Evolutionary conservation across 2,329 filamentous ascomycete genomes (phyloP).

Genomic region (Hymenoscyphus fructigenus): DNA sequence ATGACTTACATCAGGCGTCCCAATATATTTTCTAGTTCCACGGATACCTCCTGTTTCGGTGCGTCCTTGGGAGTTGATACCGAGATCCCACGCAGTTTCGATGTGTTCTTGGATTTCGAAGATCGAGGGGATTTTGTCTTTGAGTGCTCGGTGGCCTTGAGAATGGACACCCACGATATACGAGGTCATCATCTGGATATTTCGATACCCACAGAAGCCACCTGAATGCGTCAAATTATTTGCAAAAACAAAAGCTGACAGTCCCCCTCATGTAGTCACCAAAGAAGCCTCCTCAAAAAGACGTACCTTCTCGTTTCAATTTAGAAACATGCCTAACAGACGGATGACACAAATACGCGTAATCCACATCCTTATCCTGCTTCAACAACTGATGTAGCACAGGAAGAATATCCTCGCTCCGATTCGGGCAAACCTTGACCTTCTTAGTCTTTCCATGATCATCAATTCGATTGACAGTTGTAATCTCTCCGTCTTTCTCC

Average conservation of each 20-base stretch:
- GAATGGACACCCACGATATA: conserved; percentile 64
- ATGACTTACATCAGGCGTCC: conserved; percentile 73
- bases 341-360: conserved; percentile 78
- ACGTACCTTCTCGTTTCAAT: conserved; percentile 65
- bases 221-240: conserved; percentile 45
- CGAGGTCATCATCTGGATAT: conserved; percentile 87
- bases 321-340: conserved; percentile 79
- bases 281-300: background rate
- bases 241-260: no score
- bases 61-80: conserved; percentile 73
- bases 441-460: conserved; percentile 44
- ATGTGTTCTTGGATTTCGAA: conserved; percentile 83
- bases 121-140: conserved; percentile 66
- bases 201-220: conserved; percentile 92
- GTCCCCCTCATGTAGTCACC: no score
- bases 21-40: conserved; percentile 93
- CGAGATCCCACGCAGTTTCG: conserved; percentile 83
- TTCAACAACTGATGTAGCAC: conserved; percentile 63
- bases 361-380: conserved; percentile 61
- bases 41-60: conserved; percentile 82
- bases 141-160: conserved; percentile 60
- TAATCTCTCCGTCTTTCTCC: conserved; percentile 55
- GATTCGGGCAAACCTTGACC: conserved; percentile 46
- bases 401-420: conserved; percentile 55
- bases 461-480: conserved; percentile 50